Percentiles rank a stretch among this genome's conserved stretches.
These are phyloP conservation scores for Incumbomyces delicatus DNA, from an alignment of 2,329 filamentous ascomycete genomes.

Conservation along the genomic window DNA sequence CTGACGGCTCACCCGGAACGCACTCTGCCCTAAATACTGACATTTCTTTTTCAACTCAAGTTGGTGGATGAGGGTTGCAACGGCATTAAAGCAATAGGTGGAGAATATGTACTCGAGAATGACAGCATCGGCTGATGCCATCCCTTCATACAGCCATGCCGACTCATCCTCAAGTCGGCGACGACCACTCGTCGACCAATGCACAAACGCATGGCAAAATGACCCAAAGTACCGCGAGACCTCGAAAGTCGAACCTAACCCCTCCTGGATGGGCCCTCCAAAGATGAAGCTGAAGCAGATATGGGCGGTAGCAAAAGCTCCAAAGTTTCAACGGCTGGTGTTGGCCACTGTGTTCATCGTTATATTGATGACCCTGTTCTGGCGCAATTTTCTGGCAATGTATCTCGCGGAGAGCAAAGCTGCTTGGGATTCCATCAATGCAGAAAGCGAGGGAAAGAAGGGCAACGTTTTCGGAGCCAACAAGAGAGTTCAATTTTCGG, in stretches of 20 bases:
- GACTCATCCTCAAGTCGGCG: neutral
- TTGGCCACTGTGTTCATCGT: neutral
- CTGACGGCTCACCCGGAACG: too few species aligned
- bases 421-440: constrained; percentile 24
- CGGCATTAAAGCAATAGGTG: too few species aligned
- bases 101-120: too few species aligned
- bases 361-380: neutral
- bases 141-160: too few species aligned
- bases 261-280: constrained; percentile 11
- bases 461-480: constrained; percentile 40
- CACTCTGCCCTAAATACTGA: too few species aligned
- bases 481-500: constrained; percentile 37
- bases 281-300: constrained; percentile 18
- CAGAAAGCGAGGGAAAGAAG: constrained; percentile 5
- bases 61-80: too few species aligned
- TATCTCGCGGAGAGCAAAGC: constrained; percentile 12
- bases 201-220: constrained; percentile 31
- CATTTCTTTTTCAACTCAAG: too few species aligned
- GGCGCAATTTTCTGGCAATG: neutral
- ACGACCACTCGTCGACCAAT: constrained; percentile 28
- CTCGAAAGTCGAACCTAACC: constrained; percentile 9
- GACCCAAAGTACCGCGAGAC: constrained; percentile 16
- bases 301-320: constrained; percentile 28
- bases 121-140: too few species aligned
- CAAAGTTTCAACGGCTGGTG: constrained; percentile 25